Base-by-base conservation (phyloP, 768 basidiomycete species). In the Macrolepiota dolichaula region DNA sequence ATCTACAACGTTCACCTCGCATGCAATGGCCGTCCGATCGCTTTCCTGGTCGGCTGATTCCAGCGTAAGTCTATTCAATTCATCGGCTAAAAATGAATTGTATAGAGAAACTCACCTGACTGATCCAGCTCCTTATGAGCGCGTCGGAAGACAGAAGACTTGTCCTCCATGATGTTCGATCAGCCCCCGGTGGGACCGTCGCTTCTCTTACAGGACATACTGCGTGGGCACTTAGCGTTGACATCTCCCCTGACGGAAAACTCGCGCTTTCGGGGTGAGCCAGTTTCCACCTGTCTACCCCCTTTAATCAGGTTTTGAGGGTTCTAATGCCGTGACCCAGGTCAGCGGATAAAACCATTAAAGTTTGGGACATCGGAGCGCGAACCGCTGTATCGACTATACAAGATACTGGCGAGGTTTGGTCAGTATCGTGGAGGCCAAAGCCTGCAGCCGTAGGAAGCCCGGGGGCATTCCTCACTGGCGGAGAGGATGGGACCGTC, bases 81-180 rank as follows among this genome's bases (percentile, higher is more conserved):
- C 46, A 11, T 46, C 61, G 24, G 55, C 15, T 29, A 37, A 35
- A 63, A 46, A 63, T 32, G 3, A 7, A 32, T 3, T 32, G 47
- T 44, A 44, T 27, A 47, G 55, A 37, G 37, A 40, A 38, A 11
- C n/a, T 12, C 55, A 56, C 35, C 32, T 53, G 37, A 44, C 9
- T 37, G 50, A 29, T 56, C 55, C 51, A 97, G 94, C 81, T 93
- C 55, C 80, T 98, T 2, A 77, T 95, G 55, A 94, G 92, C 46
- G 95, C 90, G 2, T 96, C 94, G 2, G 95, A 98, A 71, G 95
- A 96, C 74, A 94, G 93, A 72, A 85, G 92, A 17, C 87, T 98
- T 61, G 87, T 94, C 56, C 74, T 96, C 51, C 93, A 96, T 72
- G 95, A 98, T 69, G 91, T 95, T 15, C 87, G 95, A 58, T 79